Evolutionary conservation across 768 basidiomycete genomes (phyloP).

Genomic region (Podaxis mareebaensis): DNA sequence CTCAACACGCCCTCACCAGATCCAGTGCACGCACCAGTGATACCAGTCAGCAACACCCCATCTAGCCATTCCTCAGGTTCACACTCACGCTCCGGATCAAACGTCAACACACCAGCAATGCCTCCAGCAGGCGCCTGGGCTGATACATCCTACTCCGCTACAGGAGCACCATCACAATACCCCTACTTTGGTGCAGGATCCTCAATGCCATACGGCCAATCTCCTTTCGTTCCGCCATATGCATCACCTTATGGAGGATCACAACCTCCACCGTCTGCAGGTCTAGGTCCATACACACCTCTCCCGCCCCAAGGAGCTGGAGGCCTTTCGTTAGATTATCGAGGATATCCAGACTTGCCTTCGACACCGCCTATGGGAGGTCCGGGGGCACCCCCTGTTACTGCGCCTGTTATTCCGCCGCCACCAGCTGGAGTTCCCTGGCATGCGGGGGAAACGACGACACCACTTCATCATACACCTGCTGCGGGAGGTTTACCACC

Average conservation of each 20-base stretch:
- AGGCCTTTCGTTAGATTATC: conserved; percentile 14
- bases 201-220: background rate
- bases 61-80: conserved; percentile 3
- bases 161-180: background rate
- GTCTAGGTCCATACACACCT: background rate
- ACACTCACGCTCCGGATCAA: background rate
- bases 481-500: background rate
- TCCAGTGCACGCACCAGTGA: conserved; percentile 5
- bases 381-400: background rate
- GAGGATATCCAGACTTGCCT: conserved; percentile 3
- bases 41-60: conserved; percentile 3
- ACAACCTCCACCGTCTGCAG: background rate
- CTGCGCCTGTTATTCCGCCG: background rate
- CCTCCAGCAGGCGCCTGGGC: background rate
- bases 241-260: conserved; percentile 1
- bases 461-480: conserved; percentile 6
- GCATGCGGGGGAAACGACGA: background rate
- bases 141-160: background rate
- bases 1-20: conserved; percentile 16
- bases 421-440: background rate
- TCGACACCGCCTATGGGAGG: background rate
- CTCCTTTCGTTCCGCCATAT: too few relatives aligned
- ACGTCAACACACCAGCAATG: conserved; percentile 7
- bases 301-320: conserved; percentile 6
- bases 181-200: background rate